Conservation (phyloP, 331 rosid genomes). For the Telfairia occidentalis region DNA sequence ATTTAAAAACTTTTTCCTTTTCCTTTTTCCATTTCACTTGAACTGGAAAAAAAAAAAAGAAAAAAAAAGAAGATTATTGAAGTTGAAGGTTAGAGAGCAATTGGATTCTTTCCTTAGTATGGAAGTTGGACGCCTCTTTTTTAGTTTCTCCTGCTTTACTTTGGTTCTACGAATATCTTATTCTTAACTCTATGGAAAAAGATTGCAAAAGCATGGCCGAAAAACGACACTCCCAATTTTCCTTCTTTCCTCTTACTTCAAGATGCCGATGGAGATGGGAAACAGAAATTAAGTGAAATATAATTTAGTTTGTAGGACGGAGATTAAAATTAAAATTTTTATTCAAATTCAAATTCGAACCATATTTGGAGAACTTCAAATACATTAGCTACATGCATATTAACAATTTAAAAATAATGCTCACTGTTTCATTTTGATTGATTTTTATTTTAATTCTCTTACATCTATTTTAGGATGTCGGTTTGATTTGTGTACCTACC, state of each 20-base stretch:
- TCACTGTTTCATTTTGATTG: no score
- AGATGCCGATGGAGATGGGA: neutral
- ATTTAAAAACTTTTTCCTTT: no score
- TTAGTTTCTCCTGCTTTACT: neutral
- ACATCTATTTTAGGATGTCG: no score
- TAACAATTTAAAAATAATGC: no score
- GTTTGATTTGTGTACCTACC: neutral
- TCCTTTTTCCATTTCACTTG: no score
- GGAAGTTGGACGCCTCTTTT: neutral
- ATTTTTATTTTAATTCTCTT: no score
- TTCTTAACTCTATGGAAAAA: neutral
- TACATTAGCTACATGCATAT: neutral
- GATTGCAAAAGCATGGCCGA: neutral
- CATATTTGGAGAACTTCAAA: no score
- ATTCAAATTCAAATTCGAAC: neutral
- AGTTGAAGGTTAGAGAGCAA: neutral
- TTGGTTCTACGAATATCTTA: neutral
- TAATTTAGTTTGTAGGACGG: neutral
- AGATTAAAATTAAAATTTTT: neutral
- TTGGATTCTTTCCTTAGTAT: conserved; percentile 6
- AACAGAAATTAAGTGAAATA: neutral
- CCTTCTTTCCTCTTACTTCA: neutral
- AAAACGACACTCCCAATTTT: neutral
- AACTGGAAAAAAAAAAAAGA: no score
- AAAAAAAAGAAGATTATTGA: neutral